Evolutionary conservation across 208 protist genomes (phyloP).

Genomic region (Naegleria gruberi): DNA sequence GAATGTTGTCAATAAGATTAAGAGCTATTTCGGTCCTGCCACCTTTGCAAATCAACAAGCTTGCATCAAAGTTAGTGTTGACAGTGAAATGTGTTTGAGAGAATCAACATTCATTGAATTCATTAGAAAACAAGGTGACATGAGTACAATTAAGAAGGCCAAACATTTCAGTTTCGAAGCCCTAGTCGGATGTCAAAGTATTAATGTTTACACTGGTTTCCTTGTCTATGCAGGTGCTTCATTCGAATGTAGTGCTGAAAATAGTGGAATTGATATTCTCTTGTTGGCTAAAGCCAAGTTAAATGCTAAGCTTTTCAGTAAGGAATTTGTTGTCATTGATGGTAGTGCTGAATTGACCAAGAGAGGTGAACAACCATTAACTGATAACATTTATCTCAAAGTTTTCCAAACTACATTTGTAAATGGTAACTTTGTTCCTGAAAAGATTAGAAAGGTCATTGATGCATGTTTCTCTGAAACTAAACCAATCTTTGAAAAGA

Average conservation of each 20-base stretch:
- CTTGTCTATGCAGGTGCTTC: background rate
- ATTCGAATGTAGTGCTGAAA: background rate
- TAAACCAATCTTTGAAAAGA: background rate
- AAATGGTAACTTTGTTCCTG: background rate
- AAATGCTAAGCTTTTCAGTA: background rate
- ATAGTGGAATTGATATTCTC: background rate
- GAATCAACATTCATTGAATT: background rate
- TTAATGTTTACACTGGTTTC: background rate
- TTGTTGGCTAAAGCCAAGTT: background rate
- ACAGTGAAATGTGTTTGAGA: background rate
- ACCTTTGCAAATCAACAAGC: background rate
- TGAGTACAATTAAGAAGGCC: background rate
- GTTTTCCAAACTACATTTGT: background rate
- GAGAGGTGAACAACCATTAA: background rate
- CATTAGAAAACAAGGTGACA: background rate
- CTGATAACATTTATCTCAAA: background rate
- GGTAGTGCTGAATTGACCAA: background rate
- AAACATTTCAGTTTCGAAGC: slow-evolving; percentile 7
- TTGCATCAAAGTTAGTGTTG: background rate
- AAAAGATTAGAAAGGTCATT: background rate
- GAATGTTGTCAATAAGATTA: background rate
- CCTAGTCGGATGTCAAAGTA: background rate
- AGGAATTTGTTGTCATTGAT: background rate
- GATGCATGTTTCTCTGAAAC: background rate
- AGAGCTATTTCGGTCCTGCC: background rate